A percentile compares a stretch with the other conserved stretches of the same genome.
phyloP scores from a whole-genome alignment of 2,329 filamentous ascomycete genomes.

The Botrytis squamosa region DNA sequence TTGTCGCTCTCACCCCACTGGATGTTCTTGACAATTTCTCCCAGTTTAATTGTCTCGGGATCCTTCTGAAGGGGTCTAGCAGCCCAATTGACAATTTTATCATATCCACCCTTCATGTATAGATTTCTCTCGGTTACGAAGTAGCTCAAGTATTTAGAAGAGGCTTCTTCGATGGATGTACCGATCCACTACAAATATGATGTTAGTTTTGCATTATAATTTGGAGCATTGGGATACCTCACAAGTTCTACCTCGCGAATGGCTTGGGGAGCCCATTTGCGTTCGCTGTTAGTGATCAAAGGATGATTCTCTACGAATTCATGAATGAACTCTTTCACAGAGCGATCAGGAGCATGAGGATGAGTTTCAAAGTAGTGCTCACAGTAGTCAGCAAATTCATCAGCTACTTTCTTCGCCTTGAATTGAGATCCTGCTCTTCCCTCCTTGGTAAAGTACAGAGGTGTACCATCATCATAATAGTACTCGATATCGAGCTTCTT shows the following conservation, averaged over 20 bases:
- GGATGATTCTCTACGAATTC: conserved; percentile 44
- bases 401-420: conserved; percentile 48
- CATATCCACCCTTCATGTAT: conserved; percentile 48
- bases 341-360: conserved; percentile 44
- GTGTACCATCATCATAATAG: conserved; percentile 47
- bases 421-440: conserved; percentile 46
- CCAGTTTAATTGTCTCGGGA: conserved; percentile 41
- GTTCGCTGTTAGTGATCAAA: conserved; percentile 44
- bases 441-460: conserved; percentile 45
- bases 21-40: conserved; percentile 43
- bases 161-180: conserved; percentile 44
- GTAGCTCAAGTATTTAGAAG: conserved; percentile 45
- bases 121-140: conserved; percentile 46
- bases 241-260: conserved; percentile 44
- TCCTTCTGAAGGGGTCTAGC: conserved; percentile 41
- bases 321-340: conserved; percentile 43
- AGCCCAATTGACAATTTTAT: conserved; percentile 45
- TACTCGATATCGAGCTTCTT: conserved; percentile 44
- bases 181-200: conserved; percentile 41
- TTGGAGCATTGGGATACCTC: not conserved
- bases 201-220: not conserved
- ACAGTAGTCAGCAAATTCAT: conserved; percentile 46
- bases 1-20: conserved; percentile 41
- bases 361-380: conserved; percentile 44
- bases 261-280: conserved; percentile 46